phyloP scores from a whole-genome alignment of 2,329 filamentous ascomycete species.

The Mycosphaerella sp. region DNA sequence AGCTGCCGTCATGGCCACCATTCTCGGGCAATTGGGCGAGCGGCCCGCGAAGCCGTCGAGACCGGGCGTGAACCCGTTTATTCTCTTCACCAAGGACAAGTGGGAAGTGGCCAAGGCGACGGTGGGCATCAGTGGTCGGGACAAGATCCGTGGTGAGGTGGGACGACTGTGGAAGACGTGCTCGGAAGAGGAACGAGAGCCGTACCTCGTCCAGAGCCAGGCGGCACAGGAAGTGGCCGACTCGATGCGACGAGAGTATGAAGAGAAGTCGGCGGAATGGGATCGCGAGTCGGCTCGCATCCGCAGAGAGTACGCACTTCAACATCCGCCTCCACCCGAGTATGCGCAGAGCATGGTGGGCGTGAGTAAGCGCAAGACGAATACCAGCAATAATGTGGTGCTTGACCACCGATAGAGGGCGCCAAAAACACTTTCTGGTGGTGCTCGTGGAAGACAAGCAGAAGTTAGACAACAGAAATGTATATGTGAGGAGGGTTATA shows the following conservation, averaged over 20 bases:
- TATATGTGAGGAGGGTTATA: background rate
- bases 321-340: conserved; percentile 23
- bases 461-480: background rate
- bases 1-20: conserved; percentile 50
- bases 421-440: background rate
- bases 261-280: conserved; percentile 61
- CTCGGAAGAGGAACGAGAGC: conserved; percentile 62
- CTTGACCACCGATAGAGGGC: conserved; percentile 22
- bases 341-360: conserved; percentile 17
- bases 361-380: conserved; percentile 29
- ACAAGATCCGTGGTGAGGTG: conserved; percentile 76
- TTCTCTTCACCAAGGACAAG: conserved; percentile 76
- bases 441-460: background rate
- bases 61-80: conserved; percentile 74
- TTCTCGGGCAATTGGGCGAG: conserved; percentile 61
- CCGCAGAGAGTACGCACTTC: conserved; percentile 37
- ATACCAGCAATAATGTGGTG: conserved; percentile 29
- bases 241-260: conserved; percentile 53
- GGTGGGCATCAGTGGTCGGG: conserved; percentile 59
- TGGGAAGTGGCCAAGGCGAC: conserved; percentile 54
- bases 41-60: conserved; percentile 66
- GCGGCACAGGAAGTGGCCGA: conserved; percentile 62
- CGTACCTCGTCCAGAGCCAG: conserved; percentile 69
- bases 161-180: conserved; percentile 85
- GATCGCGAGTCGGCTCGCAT: conserved; percentile 56